These are phyloP conservation scores for Penicillium ucsense DNA, from an alignment of 495 filamentous ascomycete species.

Conservation along the genomic window DNA sequence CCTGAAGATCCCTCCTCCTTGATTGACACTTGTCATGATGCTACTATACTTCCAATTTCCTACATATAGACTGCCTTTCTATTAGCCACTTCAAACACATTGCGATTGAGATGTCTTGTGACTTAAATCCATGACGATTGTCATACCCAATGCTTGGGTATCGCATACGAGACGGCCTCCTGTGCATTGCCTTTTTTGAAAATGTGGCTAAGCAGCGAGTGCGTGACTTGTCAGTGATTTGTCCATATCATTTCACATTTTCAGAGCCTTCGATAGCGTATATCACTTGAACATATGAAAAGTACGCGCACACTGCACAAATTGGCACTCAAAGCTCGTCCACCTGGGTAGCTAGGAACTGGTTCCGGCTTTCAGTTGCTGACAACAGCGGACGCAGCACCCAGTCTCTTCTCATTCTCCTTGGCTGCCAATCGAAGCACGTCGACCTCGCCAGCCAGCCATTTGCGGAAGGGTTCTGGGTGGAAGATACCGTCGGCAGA, in stretches of 20 bases:
- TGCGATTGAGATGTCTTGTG: background rate
- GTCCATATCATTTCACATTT: too few relatives aligned
- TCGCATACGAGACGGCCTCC: background rate
- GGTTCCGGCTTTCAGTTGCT: background rate
- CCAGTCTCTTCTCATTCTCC: slow-evolving; percentile 38
- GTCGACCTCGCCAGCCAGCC: slow-evolving; percentile 62
- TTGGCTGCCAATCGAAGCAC: slow-evolving; percentile 60
- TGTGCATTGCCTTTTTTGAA: too few relatives aligned
- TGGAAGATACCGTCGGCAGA: slow-evolving; percentile 73
- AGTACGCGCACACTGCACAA: too few relatives aligned
- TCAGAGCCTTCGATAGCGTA: too few relatives aligned
- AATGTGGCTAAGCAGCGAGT: too few relatives aligned
- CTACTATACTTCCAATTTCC: slow-evolving; percentile 4
- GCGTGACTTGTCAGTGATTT: too few relatives aligned
- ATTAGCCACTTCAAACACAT: slow-evolving; percentile 17
- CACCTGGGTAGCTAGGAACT: too few relatives aligned
- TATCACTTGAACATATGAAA: too few relatives aligned
- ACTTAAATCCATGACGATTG: background rate
- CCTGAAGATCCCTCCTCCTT: slow-evolving; percentile 3
- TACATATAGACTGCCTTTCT: slow-evolving; percentile 15
- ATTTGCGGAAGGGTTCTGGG: slow-evolving; percentile 70
- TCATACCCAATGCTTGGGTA: background rate
- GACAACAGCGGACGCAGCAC: background rate
- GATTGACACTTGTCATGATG: slow-evolving; percentile 6
- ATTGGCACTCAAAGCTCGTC: too few relatives aligned